Conservation (phyloP, 495 filamentous ascomycete species). For the Cenococcum geophilum region DNA sequence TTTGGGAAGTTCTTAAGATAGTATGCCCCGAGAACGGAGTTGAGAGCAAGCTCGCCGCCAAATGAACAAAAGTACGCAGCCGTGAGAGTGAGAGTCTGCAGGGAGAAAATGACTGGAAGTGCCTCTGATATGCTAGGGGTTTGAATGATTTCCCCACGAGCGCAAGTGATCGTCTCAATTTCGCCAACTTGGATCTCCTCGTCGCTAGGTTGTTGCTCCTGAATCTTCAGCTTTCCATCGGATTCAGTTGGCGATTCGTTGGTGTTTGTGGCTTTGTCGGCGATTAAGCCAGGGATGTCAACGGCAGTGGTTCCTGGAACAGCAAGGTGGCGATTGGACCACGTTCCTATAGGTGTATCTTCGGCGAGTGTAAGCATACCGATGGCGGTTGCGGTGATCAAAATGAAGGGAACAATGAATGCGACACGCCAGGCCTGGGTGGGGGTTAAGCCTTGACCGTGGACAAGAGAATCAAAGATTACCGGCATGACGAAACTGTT, state of each 20-base stretch:
- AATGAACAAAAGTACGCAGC: constrained; percentile 80
- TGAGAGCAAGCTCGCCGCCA: constrained; percentile 78
- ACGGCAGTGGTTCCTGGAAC: too few species aligned
- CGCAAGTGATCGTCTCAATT: constrained; percentile 46
- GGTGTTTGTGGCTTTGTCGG: constrained; percentile 50
- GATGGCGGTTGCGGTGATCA: constrained; percentile 60
- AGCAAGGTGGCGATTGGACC: constrained; percentile 57
- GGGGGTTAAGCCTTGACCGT: constrained; percentile 48
- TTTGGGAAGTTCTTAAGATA: constrained; percentile 69
- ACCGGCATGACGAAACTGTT: constrained; percentile 85
- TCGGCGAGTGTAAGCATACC: constrained; percentile 65
- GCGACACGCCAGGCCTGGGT: constrained; percentile 77
- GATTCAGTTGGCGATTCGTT: constrained; percentile 46
- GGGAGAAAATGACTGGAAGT: constrained; percentile 43
- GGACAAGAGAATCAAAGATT: constrained; percentile 72
- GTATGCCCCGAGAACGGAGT: constrained; percentile 73
- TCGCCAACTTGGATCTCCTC: constrained; percentile 42
- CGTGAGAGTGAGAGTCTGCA: constrained; percentile 61
- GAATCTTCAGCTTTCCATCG: constrained; percentile 28
- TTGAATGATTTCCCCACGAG: constrained; percentile 58
- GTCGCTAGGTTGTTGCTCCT: constrained; percentile 36
- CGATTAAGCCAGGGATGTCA: constrained; percentile 39
- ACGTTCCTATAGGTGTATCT: constrained; percentile 78
- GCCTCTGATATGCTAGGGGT: constrained; percentile 59
- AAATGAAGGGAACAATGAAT: constrained; percentile 76